A percentile compares a stretch with the other conserved stretches of the same genome.
Conservation (phyloP, 2,329 filamentous ascomycete species). For the Microascus cirrosus region DNA sequence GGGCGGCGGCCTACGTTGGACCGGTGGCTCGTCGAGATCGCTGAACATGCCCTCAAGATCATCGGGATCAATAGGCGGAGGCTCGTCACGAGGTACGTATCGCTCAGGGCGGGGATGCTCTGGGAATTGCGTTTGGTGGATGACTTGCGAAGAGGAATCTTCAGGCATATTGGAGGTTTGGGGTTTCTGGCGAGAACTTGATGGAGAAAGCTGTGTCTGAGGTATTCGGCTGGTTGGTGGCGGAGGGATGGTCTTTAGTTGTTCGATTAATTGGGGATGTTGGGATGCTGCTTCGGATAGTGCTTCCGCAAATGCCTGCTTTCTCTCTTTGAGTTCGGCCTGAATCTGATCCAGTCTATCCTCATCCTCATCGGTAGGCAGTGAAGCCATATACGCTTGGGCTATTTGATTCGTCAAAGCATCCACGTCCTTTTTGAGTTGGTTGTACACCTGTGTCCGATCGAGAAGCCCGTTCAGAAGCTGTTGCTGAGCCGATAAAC, state of each 20-base stretch:
- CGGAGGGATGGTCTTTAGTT: constrained; percentile 6
- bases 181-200: constrained; percentile 16
- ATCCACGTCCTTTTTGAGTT: constrained; percentile 31
- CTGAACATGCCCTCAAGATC: constrained; percentile 12
- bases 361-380: constrained; percentile 42
- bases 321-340: constrained; percentile 29
- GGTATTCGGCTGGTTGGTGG: constrained; percentile 17
- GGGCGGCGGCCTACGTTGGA: background rate
- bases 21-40: background rate
- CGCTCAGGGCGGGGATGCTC: constrained; percentile 12
- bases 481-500: constrained; percentile 31
- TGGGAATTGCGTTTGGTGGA: constrained; percentile 39
- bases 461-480: constrained; percentile 27
- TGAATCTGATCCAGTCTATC: constrained; percentile 34
- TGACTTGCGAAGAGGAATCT: constrained; percentile 31
- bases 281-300: constrained; percentile 35
- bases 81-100: constrained; percentile 9
- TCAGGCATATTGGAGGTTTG: constrained; percentile 18
- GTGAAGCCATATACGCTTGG: constrained; percentile 36
- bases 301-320: constrained; percentile 25
- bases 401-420: constrained; percentile 33
- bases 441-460: constrained; percentile 29
- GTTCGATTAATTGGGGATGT: constrained; percentile 24
- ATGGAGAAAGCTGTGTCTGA: constrained; percentile 28
- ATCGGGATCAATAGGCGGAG: constrained; percentile 11